Conservation (phyloP, 495 filamentous ascomycete species). For the Trichodelitschia bisporula region DNA sequence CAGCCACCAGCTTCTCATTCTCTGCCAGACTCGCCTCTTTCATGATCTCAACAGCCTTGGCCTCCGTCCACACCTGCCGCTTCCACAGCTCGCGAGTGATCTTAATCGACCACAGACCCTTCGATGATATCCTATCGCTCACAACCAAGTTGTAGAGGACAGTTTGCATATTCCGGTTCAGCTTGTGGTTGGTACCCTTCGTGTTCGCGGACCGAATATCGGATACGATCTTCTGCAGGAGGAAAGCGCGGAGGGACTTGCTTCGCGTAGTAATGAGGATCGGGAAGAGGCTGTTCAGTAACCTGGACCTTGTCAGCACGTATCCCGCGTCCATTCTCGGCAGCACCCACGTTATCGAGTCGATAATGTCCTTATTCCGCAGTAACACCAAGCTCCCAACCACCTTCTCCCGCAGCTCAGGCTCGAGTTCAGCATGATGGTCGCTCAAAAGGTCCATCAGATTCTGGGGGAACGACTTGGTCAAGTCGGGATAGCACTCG, state of each 20-base stretch:
- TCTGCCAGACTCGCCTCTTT: constrained; percentile 63
- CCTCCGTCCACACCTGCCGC: constrained; percentile 68
- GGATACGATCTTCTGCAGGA: constrained; percentile 78
- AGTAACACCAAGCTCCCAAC: constrained; percentile 75
- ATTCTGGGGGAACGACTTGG: constrained; percentile 52
- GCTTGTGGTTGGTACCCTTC: constrained; percentile 65
- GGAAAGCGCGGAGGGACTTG: constrained; percentile 58
- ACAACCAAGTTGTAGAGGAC: constrained; percentile 78
- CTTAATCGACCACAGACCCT: constrained; percentile 86
- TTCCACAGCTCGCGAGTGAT: constrained; percentile 74
- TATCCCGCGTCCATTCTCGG: not conserved
- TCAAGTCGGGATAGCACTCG: constrained; percentile 70
- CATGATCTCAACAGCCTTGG: constrained; percentile 81
- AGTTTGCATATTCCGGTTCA: constrained; percentile 81
- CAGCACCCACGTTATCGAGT: constrained; percentile 37
- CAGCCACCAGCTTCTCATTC: constrained; percentile 71
- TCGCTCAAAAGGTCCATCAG: constrained; percentile 53
- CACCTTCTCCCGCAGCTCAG: constrained; percentile 75
- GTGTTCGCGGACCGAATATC: constrained; percentile 69
- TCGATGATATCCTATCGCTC: constrained; percentile 56
- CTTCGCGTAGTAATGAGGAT: constrained; percentile 69
- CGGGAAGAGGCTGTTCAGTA: constrained; percentile 77
- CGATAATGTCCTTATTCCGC: constrained; percentile 73
- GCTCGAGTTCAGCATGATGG: constrained; percentile 58
- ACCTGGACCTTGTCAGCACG: constrained; percentile 13